These are phyloP conservation scores for Lanzia echinophila DNA, from an alignment of 2,329 filamentous ascomycete species.

Conservation along the genomic window DNA sequence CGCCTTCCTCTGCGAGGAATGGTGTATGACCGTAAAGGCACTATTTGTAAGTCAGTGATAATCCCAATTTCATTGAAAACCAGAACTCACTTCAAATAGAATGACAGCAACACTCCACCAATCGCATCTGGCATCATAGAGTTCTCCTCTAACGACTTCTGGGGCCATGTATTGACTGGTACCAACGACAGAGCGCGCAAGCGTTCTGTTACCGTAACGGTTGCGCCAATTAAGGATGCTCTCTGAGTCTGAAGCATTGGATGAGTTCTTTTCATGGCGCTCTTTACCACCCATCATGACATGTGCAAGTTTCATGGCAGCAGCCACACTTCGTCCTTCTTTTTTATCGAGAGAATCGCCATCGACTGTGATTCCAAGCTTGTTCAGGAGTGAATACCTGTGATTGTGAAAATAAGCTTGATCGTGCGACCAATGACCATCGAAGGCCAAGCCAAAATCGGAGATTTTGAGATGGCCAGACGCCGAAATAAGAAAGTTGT, in stretches of 20 bases:
- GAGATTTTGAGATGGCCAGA: conserved; percentile 91
- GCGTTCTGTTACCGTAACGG: conserved; percentile 57
- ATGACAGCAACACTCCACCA: conserved; percentile 97
- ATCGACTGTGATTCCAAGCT: conserved; percentile 63
- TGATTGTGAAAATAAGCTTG: conserved; percentile 80
- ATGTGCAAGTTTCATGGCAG: conserved; percentile 34
- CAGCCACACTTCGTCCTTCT: conserved; percentile 39
- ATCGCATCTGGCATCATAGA: conserved; percentile 89
- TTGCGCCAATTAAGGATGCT: conserved; percentile 65
- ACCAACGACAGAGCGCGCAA: conserved; percentile 81
- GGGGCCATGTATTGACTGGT: conserved; percentile 99
- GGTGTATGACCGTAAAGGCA: conserved; percentile 90
- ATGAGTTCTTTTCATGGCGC: conserved; percentile 34
- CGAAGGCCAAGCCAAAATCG: conserved; percentile 92
- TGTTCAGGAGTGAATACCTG: conserved; percentile 70
- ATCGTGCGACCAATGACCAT: conserved; percentile 92
- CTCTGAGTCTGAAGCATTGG: conserved; percentile 31
- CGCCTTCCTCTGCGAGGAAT: conserved; percentile 70
- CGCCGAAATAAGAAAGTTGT: conserved; percentile 89
- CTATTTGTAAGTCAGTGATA: conserved; percentile 29
- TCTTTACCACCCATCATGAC: conserved; percentile 35
- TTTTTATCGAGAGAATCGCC: conserved; percentile 67
- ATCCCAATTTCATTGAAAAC: neutral
- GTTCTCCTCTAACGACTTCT: conserved; percentile 75
- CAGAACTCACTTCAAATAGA: conserved; percentile 61